phyloP scores from a whole-genome alignment of 345 rosid species.

The Toxicodendron radicans region DNA sequence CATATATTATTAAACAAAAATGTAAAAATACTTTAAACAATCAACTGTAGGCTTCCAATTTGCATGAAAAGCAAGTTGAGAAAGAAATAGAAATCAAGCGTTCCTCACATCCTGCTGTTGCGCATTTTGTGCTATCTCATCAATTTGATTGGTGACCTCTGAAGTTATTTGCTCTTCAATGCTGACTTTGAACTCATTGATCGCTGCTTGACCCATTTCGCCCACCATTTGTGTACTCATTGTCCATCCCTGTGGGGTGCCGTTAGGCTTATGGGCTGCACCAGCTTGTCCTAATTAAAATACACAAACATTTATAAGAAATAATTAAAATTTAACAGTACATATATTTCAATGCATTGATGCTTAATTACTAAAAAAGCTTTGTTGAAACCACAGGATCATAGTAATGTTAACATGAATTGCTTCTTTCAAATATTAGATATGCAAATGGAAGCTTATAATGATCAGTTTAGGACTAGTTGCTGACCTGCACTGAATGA shows the following conservation, averaged over 20 bases:
- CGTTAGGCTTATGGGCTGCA: conserved; percentile 17
- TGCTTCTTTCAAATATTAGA: no score
- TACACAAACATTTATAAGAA: not conserved
- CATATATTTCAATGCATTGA: no score
- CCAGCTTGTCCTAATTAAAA: conserved; percentile 18
- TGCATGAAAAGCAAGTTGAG: not conserved
- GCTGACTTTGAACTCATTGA: conserved; percentile 22
- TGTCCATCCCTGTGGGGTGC: conserved; percentile 8
- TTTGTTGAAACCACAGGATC: no score
- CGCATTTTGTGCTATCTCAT: not conserved
- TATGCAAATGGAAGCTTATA: no score
- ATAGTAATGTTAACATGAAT: no score
- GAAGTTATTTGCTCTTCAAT: conserved; percentile 16
- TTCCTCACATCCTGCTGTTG: not conserved
- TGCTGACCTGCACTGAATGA: conserved; percentile 18
- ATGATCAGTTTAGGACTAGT: not conserved
- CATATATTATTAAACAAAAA: not conserved
- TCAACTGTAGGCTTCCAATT: not conserved
- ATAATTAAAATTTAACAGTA: no score
- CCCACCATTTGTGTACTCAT: not conserved
- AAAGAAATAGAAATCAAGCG: not conserved
- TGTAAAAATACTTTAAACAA: not conserved
- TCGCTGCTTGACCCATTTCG: conserved; percentile 16
- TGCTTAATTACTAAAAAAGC: no score
- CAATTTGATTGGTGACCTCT: not conserved